Evolutionary conservation across 176 grass and related monocot species (phyloP).

Genomic region (Elaeis guineensis): DNA sequence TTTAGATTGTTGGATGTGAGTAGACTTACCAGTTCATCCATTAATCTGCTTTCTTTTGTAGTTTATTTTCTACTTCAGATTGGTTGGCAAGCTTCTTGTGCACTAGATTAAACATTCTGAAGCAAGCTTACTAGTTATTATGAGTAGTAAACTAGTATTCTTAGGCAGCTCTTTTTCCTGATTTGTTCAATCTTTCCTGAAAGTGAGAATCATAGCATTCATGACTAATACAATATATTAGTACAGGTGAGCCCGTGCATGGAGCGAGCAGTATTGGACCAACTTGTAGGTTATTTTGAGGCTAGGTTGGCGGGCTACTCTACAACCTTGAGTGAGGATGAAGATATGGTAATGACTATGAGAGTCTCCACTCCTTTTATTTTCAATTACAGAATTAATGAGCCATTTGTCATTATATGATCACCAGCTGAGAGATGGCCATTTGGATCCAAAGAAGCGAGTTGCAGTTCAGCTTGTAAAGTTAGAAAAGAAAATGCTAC

Average conservation of each 20-base stretch:
- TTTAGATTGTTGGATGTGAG: no score
- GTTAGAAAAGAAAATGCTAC: constrained; percentile 91
- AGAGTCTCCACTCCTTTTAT: constrained; percentile 3
- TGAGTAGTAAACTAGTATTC: no score
- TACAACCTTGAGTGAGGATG: constrained; percentile 72
- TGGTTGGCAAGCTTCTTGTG: no score
- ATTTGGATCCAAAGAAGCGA: constrained; percentile 80
- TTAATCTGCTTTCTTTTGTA: no score
- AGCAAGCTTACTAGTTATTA: no score
- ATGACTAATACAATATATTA: neutral
- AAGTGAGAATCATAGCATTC: no score
- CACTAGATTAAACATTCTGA: no score
- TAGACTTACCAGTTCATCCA: no score
- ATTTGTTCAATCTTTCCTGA: no score
- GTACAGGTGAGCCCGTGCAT: constrained; percentile 77
- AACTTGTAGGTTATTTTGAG: constrained; percentile 79
- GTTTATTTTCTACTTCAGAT: no score
- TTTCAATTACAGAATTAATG: constrained; percentile 17
- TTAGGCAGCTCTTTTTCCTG: no score
- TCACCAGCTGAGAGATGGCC: constrained; percentile 55
- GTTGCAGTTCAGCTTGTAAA: constrained; percentile 80
- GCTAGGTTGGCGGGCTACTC: constrained; percentile 80
- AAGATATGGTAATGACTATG: constrained; percentile 59
- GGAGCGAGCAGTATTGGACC: constrained; percentile 92
- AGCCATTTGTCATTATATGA: constrained; percentile 2